These are phyloP conservation scores for Periconia digitata DNA, from an alignment of 2,329 filamentous ascomycete species.

Conservation along the genomic window DNA sequence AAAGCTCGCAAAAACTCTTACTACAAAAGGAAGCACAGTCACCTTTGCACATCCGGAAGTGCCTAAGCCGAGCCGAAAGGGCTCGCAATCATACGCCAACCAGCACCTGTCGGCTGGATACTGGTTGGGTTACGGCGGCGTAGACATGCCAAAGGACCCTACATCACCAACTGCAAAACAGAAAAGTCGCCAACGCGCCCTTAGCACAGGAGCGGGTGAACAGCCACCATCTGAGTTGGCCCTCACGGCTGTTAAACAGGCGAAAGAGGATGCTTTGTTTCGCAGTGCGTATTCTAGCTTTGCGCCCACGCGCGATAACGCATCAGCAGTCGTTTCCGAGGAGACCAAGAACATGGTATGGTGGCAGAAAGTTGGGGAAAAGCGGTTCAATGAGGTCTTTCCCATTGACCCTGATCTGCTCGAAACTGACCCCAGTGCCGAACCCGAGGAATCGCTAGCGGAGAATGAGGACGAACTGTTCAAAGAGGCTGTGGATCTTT, in stretches of 20 bases:
- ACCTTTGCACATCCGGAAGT: conserved; percentile 57
- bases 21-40: conserved; percentile 58
- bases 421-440: conserved; percentile 39
- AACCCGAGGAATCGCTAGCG: conserved; percentile 37
- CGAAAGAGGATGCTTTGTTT: conserved; percentile 74
- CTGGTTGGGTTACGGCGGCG: conserved; percentile 61
- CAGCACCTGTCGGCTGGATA: conserved; percentile 67
- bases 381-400: conserved; percentile 65
- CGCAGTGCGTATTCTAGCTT: conserved; percentile 78
- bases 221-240: conserved; percentile 49
- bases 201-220: conserved; percentile 66
- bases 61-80: conserved; percentile 46
- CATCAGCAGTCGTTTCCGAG: conserved; percentile 68
- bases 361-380: conserved; percentile 73
- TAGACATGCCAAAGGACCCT: conserved; percentile 45
- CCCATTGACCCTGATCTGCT: conserved; percentile 53
- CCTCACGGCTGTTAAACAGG: conserved; percentile 51
- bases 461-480: conserved; percentile 39
- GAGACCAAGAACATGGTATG: conserved; percentile 69
- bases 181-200: conserved; percentile 71
- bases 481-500: conserved; percentile 43
- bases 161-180: conserved; percentile 65
- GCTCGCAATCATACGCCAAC: conserved; percentile 62
- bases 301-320: conserved; percentile 73
- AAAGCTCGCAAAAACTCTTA: conserved; percentile 69